Conservation (phyloP, 1,284 basidiomycete species). For the Microbotryomycetes sp. region DNA sequence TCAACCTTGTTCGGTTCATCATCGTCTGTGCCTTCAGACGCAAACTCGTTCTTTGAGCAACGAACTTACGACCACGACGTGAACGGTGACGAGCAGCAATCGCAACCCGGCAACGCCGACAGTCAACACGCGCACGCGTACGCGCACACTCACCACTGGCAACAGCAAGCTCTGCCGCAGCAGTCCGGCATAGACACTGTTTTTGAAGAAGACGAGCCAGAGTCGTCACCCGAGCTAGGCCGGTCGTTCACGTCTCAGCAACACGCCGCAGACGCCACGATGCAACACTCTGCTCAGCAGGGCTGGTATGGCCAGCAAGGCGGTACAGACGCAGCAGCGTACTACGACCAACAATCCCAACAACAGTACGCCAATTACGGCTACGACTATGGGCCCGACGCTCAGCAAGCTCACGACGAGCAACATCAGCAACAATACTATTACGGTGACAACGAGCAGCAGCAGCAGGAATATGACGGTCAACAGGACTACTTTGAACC, state of each 20-base stretch:
- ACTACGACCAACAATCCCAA: slow-evolving; percentile 3
- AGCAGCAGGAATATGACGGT: slow-evolving; percentile 3
- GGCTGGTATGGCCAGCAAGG: background rate
- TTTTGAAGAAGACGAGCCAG: slow-evolving; percentile 22
- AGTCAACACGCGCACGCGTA: background rate
- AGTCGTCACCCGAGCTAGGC: slow-evolving; percentile 15
- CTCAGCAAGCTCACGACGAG: slow-evolving; percentile 2
- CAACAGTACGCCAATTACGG: background rate
- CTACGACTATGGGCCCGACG: slow-evolving; percentile 6
- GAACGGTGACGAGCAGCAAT: too few relatives aligned
- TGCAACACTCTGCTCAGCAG: background rate
- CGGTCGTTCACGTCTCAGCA: slow-evolving; percentile 1
- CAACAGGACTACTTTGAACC: slow-evolving; percentile 4
- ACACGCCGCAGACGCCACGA: background rate
- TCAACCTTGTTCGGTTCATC: too few relatives aligned
- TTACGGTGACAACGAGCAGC: background rate
- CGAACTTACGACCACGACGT: too few relatives aligned
- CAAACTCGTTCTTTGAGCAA: too few relatives aligned
- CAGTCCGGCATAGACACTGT: slow-evolving; percentile 17
- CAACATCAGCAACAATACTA: slow-evolving; percentile 1
- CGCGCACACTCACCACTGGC: background rate
- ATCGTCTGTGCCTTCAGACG: too few relatives aligned
- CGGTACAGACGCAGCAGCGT: background rate
- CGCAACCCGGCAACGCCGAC: too few relatives aligned
- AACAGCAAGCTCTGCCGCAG: background rate